Evolutionary conservation across 371 early-diverging fungal species (phyloP).

Genomic region (Lichtheimia ornata): DNA sequence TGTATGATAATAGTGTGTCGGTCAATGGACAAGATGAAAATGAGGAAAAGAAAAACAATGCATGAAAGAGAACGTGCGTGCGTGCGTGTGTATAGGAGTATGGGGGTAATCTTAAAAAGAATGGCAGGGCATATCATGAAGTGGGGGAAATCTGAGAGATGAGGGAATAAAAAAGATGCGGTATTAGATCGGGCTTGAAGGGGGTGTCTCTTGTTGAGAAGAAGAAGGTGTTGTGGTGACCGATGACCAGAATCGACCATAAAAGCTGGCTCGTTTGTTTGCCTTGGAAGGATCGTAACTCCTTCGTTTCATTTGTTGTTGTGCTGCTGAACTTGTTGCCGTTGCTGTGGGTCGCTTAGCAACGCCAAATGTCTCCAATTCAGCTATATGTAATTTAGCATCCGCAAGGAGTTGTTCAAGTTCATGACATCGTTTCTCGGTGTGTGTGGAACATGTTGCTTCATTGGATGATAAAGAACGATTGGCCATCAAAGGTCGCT

Average conservation of each 20-base stretch:
- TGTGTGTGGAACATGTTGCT: constrained; percentile 3
- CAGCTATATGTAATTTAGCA: constrained; percentile 31
- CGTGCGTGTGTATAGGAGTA: no score
- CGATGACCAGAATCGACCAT: constrained; percentile 25
- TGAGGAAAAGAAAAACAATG: no score
- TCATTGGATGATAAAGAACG: constrained; percentile 1
- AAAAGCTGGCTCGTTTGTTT: constrained; percentile 25
- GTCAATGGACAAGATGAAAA: no score
- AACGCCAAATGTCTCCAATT: constrained; percentile 24
- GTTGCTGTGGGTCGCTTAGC: neutral
- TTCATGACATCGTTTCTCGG: constrained; percentile 24
- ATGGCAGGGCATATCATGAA: neutral
- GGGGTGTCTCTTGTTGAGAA: constrained; percentile 24
- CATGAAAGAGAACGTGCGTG: no score
- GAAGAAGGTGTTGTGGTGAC: neutral
- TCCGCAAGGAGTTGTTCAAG: constrained; percentile 31
- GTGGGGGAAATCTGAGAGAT: neutral
- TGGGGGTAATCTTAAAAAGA: neutral
- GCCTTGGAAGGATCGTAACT: constrained; percentile 8
- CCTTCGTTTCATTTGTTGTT: constrained; percentile 13
- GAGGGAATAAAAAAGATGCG: neutral
- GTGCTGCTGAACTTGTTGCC: neutral
- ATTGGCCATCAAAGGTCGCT: neutral
- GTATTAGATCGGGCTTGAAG: constrained; percentile 20
- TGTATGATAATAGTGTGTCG: no score